Evolutionary conservation across 2,329 filamentous ascomycete species (phyloP).

Genomic region (Botrytis galanthina): DNA sequence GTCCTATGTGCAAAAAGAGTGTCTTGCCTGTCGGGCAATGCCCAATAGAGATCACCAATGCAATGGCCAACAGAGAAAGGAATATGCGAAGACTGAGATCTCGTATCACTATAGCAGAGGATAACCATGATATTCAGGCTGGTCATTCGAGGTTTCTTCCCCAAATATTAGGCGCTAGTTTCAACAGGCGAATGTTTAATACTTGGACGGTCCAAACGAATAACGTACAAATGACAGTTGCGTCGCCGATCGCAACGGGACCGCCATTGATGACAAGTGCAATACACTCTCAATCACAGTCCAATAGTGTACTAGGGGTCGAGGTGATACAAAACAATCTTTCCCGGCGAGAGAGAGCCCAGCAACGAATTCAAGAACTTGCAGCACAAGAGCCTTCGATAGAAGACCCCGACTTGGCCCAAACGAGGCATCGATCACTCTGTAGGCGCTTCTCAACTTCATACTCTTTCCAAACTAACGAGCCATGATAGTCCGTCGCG

Average conservation of each 20-base stretch:
- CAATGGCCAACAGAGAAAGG: conserved; percentile 80
- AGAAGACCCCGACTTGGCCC: conserved; percentile 30
- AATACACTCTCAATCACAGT: conserved; percentile 7
- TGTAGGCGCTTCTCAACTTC: conserved; percentile 26
- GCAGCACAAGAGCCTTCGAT: conserved; percentile 28
- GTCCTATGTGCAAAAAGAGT: conserved; percentile 84
- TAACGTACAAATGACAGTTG: conserved; percentile 4
- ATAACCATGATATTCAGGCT: conserved; percentile 20
- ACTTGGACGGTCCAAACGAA: neutral
- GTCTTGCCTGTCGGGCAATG: conserved; percentile 69
- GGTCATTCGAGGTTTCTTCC: conserved; percentile 21
- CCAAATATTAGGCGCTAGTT: conserved; percentile 19
- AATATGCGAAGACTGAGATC: conserved; percentile 53
- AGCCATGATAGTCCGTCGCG: conserved; percentile 27
- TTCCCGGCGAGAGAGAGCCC: conserved; percentile 29
- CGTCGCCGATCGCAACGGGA: conserved; percentile 24
- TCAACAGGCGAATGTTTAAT: conserved; percentile 21
- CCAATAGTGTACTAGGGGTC: conserved; percentile 11
- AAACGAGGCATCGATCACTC: conserved; percentile 21
- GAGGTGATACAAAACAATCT: neutral
- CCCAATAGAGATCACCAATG: conserved; percentile 70
- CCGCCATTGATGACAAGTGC: conserved; percentile 23
- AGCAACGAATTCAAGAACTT: conserved; percentile 32
- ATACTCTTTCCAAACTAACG: conserved; percentile 14
- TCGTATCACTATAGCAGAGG: conserved; percentile 27